These are phyloP conservation scores for Aspergillus homomorphus DNA, from an alignment of 495 filamentous ascomycete genomes.

Conservation along the genomic window DNA sequence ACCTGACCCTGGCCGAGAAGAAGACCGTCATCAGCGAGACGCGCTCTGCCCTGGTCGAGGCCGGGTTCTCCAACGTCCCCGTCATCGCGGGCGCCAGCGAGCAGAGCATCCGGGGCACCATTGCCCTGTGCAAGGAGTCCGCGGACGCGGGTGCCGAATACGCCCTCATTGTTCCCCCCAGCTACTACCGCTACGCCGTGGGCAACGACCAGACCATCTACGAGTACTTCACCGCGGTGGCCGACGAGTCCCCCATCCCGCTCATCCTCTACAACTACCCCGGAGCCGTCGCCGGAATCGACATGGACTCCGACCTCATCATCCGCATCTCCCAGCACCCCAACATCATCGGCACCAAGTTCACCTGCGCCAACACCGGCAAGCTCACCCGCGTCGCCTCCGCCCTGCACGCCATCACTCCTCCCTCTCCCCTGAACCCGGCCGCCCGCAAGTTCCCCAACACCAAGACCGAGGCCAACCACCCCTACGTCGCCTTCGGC, in stretches of 20 bases:
- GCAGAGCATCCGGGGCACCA: slow-evolving; percentile 72
- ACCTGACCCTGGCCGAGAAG: slow-evolving; percentile 73
- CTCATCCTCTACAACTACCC: slow-evolving; percentile 92
- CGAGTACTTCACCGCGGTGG: slow-evolving; percentile 73
- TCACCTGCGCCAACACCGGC: slow-evolving; percentile 87
- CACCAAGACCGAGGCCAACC: slow-evolving; percentile 42
- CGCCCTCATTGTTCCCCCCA: slow-evolving; percentile 72
- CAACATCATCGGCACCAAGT: slow-evolving; percentile 85
- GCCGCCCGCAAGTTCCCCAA: slow-evolving; percentile 20
- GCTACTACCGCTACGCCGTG: slow-evolving; percentile 77
- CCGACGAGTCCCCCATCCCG: slow-evolving; percentile 70
- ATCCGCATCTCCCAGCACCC: slow-evolving; percentile 77
- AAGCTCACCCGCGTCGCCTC: slow-evolving; percentile 82
- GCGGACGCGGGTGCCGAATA: slow-evolving; percentile 72
- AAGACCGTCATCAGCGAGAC: slow-evolving; percentile 73
- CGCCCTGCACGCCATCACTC: slow-evolving; percentile 70
- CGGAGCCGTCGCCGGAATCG: slow-evolving; percentile 84
- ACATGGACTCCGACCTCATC: slow-evolving; percentile 87
- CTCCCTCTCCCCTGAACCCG: slow-evolving; percentile 40
- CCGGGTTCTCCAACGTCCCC: slow-evolving; percentile 70
- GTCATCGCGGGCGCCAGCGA: slow-evolving; percentile 81
- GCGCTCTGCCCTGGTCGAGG: slow-evolving; percentile 76
- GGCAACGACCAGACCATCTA: slow-evolving; percentile 70
- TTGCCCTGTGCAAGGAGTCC: slow-evolving; percentile 69
- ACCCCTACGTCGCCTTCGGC: slow-evolving; percentile 80